These are phyloP conservation scores for Eucalyptus erythrocorys DNA, from an alignment of 345 rosid species.

Conservation along the genomic window DNA sequence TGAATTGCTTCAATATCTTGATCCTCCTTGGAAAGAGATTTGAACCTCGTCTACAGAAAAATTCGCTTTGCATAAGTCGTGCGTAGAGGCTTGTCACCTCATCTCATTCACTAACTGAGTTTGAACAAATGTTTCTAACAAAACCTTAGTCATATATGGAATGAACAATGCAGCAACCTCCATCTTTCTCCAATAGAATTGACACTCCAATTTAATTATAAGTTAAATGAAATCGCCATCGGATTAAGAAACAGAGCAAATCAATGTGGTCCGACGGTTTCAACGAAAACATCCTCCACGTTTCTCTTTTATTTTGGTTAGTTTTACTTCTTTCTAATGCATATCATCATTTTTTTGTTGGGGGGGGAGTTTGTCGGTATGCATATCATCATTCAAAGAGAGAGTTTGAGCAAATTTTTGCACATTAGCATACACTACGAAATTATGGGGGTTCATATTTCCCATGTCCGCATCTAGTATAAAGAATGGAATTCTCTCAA, in stretches of 20 bases:
- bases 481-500: neutral
- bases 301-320: no score
- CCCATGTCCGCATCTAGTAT: neutral
- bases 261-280: no score
- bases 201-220: neutral
- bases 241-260: neutral
- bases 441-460: neutral
- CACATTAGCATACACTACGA: neutral
- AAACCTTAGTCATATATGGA: no score
- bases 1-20: neutral
- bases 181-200: neutral
- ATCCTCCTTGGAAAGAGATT: neutral
- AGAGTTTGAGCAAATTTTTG: neutral
- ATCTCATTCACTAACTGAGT: neutral
- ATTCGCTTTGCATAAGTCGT: neutral
- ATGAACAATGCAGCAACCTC: no score
- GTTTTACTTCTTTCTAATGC: no score
- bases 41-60: neutral
- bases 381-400: neutral
- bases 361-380: no score
- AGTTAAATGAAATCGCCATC: neutral
- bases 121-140: neutral
- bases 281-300: no score
- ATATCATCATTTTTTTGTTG: no score
- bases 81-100: neutral